Base-by-base conservation (phyloP, 371 early-diverging fungal genomes). In the Mucor indicus region DNA sequence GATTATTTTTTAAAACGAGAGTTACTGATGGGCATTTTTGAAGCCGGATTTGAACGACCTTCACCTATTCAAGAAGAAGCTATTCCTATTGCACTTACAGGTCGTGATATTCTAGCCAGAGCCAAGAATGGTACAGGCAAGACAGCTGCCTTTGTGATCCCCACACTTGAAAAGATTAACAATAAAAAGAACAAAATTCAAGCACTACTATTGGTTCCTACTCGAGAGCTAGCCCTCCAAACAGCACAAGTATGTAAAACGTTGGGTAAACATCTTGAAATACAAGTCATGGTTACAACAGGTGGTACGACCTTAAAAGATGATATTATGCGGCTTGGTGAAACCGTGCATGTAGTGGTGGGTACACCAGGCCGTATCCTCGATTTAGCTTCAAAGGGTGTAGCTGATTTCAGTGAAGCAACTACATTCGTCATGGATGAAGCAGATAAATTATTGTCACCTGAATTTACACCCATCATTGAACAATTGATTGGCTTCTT, bases 101-200 rank as follows among this genome's bases (percentile, higher is more conserved):
- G 97, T 4, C 77, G 94, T 52, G 97, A 99, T 70, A 92, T 98
- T 40, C 78, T 97, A 31, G 98, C 97, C 6, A 77, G 96, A 53
- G 95, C 98, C 38, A 98, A 98, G 74, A 98, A 97, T 67, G 99
- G 99, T 15, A 98, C 98, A 0, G 99, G 99, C 37, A 99, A 99
- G 68, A 98, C 99, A 0, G 98, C 95, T 15, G 96, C 98, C 0
- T 98, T 96, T 69, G 83, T 92, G 32, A 96, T 99, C 48, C 98
- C 98, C 5, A 83, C 92, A 1, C 77, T 98, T 42, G 96, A 98
- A 66, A 98, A 94, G 75, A 83, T 96, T 52, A 85, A 93, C 68
- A 75, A 81, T 13, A 78, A 85, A 40, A 83, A 87, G 50, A 70
- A 80, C 31, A 81, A 81, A 49, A 85, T 95, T 59, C 95, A 95